Evolutionary conservation across 495 filamentous ascomycete genomes (phyloP).

Genomic region (Xeromyces bisporus): DNA sequence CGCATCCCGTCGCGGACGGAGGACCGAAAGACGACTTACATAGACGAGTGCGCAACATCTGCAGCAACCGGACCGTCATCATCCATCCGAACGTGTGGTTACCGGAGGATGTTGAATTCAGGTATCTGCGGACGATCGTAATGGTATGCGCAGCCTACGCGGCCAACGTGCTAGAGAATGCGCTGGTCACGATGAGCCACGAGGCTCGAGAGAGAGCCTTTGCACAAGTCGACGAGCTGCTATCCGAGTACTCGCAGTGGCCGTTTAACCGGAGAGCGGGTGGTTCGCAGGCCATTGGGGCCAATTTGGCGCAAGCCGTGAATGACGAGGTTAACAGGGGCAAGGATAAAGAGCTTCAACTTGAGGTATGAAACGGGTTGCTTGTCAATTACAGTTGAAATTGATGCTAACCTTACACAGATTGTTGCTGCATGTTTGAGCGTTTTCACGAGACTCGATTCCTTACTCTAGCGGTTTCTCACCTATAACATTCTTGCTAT

Average conservation of each 20-base stretch:
- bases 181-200: slow-evolving; percentile 81
- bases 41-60: slow-evolving; percentile 74
- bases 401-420: slow-evolving; percentile 24
- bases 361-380: slow-evolving; percentile 86
- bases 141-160: slow-evolving; percentile 99
- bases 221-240: slow-evolving; percentile 86
- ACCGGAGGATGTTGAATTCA: slow-evolving; percentile 84
- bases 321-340: slow-evolving; percentile 67
- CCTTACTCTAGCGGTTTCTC: slow-evolving; percentile 46
- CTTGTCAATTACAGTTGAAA: too few species aligned
- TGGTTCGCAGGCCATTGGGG: slow-evolving; percentile 64
- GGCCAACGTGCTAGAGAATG: slow-evolving; percentile 95
- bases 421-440: slow-evolving; percentile 88
- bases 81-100: slow-evolving; percentile 68
- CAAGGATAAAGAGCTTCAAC: slow-evolving; percentile 84
- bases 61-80: slow-evolving; percentile 87
- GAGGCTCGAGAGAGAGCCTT: slow-evolving; percentile 88
- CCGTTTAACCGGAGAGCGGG: slow-evolving; percentile 73
- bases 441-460: slow-evolving; percentile 93
- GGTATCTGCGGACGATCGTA: slow-evolving; percentile 73
- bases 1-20: slow-evolving; percentile 92
- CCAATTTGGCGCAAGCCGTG: slow-evolving; percentile 80
- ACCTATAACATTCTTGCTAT: slow-evolving; percentile 2
- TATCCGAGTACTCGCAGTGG: slow-evolving; percentile 93
- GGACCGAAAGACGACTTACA: slow-evolving; percentile 96